phyloP scores from a whole-genome alignment of 2,329 filamentous ascomycete species.

The Aspergillus tamarii region DNA sequence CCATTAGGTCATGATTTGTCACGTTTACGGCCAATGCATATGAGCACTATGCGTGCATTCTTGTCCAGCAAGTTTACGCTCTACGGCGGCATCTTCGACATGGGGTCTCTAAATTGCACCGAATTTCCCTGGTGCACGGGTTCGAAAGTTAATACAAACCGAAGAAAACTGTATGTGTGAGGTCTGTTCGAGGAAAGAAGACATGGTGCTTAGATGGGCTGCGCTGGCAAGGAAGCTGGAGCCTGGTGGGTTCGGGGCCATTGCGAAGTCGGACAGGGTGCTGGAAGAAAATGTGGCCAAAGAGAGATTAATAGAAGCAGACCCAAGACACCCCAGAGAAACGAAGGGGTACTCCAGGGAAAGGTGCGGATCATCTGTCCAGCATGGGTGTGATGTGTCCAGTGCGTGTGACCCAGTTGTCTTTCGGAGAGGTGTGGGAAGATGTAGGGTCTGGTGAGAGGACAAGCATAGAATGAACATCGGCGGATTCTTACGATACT shows the following conservation, averaged over 20 bases:
- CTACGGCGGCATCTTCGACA: slow-evolving; percentile 30
- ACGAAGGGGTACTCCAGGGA: background rate
- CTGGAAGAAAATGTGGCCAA: background rate
- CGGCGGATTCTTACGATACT: background rate
- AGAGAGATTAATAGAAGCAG: background rate
- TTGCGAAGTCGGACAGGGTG: background rate
- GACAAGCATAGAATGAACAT: background rate
- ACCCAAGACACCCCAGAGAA: background rate
- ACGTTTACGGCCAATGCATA: background rate
- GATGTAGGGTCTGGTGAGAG: background rate
- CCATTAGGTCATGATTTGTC: background rate
- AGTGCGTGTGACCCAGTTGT: background rate
- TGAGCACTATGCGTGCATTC: slow-evolving; percentile 23
- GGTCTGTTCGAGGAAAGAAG: slow-evolving; percentile 19
- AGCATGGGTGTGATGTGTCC: background rate
- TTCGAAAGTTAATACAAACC: slow-evolving; percentile 11
- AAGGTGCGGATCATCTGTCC: background rate
- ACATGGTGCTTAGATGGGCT: slow-evolving; percentile 4
- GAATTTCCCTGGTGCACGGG: slow-evolving; percentile 9
- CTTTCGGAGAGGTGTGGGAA: background rate
- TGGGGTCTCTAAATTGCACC: slow-evolving; percentile 11
- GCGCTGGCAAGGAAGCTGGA: background rate
- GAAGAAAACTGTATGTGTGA: slow-evolving; percentile 17
- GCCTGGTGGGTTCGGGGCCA: background rate
- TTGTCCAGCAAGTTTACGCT: slow-evolving; percentile 22